phyloP scores from a whole-genome alignment of 495 filamentous ascomycete genomes.

The Xylaria sp. region DNA sequence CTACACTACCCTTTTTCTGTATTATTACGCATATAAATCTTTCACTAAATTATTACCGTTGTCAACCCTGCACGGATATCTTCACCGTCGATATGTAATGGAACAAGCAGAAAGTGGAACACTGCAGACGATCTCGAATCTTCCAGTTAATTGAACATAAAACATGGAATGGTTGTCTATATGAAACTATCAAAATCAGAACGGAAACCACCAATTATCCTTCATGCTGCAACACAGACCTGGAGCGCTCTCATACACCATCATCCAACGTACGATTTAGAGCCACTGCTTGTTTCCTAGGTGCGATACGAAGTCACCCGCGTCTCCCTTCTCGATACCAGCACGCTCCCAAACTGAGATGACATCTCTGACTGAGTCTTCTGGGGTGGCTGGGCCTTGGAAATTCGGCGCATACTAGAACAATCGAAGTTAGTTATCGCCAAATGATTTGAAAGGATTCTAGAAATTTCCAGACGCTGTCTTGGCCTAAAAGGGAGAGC shows the following conservation, averaged over 20 bases:
- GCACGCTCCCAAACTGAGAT: slow-evolving; percentile 49
- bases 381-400: slow-evolving; percentile 47
- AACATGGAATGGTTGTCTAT: too few species aligned
- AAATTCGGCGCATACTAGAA: slow-evolving; percentile 54
- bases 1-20: too few species aligned
- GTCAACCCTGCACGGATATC: too few species aligned
- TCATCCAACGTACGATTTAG: neutral
- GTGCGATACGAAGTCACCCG: slow-evolving; percentile 59
- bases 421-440: neutral
- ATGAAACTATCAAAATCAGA: too few species aligned
- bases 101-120: too few species aligned
- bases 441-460: neutral
- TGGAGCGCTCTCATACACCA: neutral
- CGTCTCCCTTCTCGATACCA: slow-evolving; percentile 53
- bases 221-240: neutral
- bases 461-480: neutral
- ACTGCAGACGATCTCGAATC: too few species aligned
- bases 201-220: too few species aligned
- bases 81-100: too few species aligned
- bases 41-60: too few species aligned
- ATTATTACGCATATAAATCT: too few species aligned
- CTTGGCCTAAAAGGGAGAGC: neutral
- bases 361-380: slow-evolving; percentile 48
- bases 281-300: slow-evolving; percentile 42
- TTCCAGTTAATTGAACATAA: too few species aligned